Base-by-base conservation (phyloP, 2,329 filamentous ascomycete genomes). In the Penicillium brasilianum region DNA sequence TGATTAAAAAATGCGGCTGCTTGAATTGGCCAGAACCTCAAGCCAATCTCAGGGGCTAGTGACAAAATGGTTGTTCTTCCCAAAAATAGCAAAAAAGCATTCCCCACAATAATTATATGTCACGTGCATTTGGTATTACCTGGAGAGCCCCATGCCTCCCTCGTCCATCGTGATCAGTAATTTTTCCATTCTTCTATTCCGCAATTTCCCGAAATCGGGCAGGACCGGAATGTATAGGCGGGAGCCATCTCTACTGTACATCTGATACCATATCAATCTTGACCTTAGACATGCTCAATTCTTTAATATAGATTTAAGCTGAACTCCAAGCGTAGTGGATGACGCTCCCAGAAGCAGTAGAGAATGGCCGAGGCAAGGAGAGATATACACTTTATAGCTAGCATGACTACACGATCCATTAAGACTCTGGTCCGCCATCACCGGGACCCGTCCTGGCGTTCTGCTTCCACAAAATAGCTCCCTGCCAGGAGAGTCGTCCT, bases 91-190 rank as follows among this genome's bases (percentile, higher is more conserved):
- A 30, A 49, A 18, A 49, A 28, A 49, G 8, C 44, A 4, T 32
- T 18, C n/a, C 22, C 44, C 44, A 49, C 25, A 49, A 28, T 16
- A 30, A 9, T 3, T 16, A 14, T 32, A 49, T 10, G 22, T 30
- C 44, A 46, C 44, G 44, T 49, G 44, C 25, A 49, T 49, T 49
- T 49, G 9, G 20, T 49, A 49, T 49, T 49, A 49, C 3, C 44
- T 49, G 22, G 20, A 30, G 20, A 18, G 16, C 44, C 44, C 44
- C 44, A 16, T 10, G 44, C 30, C 30, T 32, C 30, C 22, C 44
- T 28, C 10, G 41, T 44, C 9, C 7, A 11, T 46, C n/a, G 41
- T 64, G 57, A 71, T 16, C 20, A 30, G 44, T 10, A 28, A 49
- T 49, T 49, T 22, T 48, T 48, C 22, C 44, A 48, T 20, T 22